Evolutionary conservation across 2,329 filamentous ascomycete genomes (phyloP).

Genomic region (Aspergillus sp.): DNA sequence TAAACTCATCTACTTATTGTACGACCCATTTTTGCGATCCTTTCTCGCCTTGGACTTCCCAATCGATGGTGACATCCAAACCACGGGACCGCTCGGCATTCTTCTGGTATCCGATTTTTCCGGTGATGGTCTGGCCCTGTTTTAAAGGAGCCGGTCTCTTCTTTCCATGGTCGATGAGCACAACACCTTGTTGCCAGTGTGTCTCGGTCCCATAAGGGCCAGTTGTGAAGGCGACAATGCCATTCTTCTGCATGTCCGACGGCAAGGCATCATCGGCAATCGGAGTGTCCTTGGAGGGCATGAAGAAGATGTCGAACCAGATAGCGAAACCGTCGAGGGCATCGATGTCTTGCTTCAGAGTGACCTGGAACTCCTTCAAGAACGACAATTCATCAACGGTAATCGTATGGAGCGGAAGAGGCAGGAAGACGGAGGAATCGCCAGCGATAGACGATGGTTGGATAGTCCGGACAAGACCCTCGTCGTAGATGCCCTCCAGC

Average conservation of each 20-base stretch:
- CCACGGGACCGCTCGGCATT: conserved; percentile 67
- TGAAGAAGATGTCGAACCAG: conserved; percentile 95
- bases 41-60: conserved; percentile 50
- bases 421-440: conserved; percentile 63
- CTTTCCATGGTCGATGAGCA: conserved; percentile 62
- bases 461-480: conserved; percentile 74
- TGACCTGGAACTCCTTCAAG: conserved; percentile 63
- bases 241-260: conserved; percentile 61
- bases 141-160: conserved; percentile 48
- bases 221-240: conserved; percentile 78
- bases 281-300: conserved; percentile 54
- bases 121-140: conserved; percentile 59
- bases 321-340: conserved; percentile 81
- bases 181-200: conserved; percentile 85
- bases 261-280: conserved; percentile 56
- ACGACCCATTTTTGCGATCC: conserved; percentile 42
- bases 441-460: conserved; percentile 53
- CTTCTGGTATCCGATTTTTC: conserved; percentile 68
- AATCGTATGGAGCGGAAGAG: conserved; percentile 73
- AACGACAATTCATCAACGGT: conserved; percentile 73
- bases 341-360: conserved; percentile 60
- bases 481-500: conserved; percentile 76
- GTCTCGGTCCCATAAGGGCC: conserved; percentile 73
- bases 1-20: conserved; percentile 24
- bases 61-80: conserved; percentile 62